phyloP scores from a whole-genome alignment of 257 asterid species.

The Nicotiana obtusifolia region DNA sequence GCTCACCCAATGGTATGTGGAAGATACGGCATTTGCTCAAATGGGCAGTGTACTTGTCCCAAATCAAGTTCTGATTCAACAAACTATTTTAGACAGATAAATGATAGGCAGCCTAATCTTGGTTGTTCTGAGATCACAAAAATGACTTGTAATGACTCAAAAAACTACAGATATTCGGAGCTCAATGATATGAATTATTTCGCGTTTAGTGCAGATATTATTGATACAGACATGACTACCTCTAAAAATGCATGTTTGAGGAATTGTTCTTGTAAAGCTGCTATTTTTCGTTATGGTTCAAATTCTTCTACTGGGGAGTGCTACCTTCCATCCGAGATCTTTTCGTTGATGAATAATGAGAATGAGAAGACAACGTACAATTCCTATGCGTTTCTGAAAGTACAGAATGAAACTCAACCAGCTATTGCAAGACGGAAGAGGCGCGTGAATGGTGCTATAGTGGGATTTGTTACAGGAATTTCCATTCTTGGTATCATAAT shows the following conservation, averaged over 20 bases:
- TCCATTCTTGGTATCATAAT: not conserved
- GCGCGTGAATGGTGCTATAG: not conserved
- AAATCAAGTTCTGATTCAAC: not conserved
- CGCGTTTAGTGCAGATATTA: not conserved
- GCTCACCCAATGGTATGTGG: conserved; percentile 7
- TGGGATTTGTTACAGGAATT: not conserved
- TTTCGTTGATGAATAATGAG: not conserved
- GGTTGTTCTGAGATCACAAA: conserved; percentile 5
- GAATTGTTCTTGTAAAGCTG: conserved; percentile 17
- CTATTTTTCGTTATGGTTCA: not conserved
- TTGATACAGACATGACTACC: not conserved
- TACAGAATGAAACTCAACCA: conserved; percentile 1
- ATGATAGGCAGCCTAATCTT: not conserved
- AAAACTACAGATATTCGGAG: not conserved
- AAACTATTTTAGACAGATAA: not conserved
- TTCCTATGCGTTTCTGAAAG: conserved; percentile 6
- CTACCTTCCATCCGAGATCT: not conserved
- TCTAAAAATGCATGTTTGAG: conserved; percentile 5
- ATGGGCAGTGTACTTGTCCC: conserved; percentile 6
- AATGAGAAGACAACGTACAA: not conserved
- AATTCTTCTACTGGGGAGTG: not conserved
- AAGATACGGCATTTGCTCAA: conserved; percentile 12
- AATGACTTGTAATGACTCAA: not conserved
- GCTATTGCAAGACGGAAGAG: not conserved
- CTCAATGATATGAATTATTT: not conserved